Percentiles rank a stretch among this genome's conserved stretches.
phyloP scores from a whole-genome alignment of 805 yeast genomes.

The Trichomonascus vanleenenianus region DNA sequence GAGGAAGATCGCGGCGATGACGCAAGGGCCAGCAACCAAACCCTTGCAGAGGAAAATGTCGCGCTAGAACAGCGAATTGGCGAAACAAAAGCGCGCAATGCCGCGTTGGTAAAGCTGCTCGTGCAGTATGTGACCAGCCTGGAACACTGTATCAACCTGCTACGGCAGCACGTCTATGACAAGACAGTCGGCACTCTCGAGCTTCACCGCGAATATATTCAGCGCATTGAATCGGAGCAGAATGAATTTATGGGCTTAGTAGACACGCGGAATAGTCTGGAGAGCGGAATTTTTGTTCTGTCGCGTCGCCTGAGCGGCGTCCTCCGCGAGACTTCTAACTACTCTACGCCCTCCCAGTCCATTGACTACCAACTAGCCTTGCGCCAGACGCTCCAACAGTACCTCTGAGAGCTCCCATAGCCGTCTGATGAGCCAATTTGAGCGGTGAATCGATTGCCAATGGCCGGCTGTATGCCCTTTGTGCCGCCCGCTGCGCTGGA shows the following conservation, averaged over 20 bases:
- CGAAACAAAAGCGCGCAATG: constrained; percentile 7
- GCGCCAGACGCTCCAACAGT: background rate
- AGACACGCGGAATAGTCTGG: constrained; percentile 14
- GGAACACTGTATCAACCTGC: constrained; percentile 14
- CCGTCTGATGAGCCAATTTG: no score
- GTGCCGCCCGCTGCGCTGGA: no score
- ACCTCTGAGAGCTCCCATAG: no score
- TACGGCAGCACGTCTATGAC: constrained; percentile 15
- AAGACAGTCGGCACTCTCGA: constrained; percentile 14
- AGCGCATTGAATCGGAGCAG: constrained; percentile 14
- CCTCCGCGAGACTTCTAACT: constrained; percentile 2
- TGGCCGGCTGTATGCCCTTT: no score
- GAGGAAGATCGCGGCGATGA: constrained; percentile 8
- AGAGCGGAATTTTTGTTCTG: constrained; percentile 9
- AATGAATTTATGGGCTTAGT: constrained; percentile 14
- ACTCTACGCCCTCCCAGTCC: constrained; percentile 7
- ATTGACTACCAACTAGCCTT: background rate
- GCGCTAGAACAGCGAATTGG: constrained; percentile 10
- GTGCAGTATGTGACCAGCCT: constrained; percentile 10
- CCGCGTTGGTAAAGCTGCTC: constrained; percentile 12
- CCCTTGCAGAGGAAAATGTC: constrained; percentile 11
- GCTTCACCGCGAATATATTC: constrained; percentile 14
- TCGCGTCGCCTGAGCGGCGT: constrained; percentile 14
- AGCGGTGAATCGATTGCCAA: no score
- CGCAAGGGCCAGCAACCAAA: constrained; percentile 6